Conservation (phyloP, 352 stramenopile species). For the Pythium periplocum region DNA sequence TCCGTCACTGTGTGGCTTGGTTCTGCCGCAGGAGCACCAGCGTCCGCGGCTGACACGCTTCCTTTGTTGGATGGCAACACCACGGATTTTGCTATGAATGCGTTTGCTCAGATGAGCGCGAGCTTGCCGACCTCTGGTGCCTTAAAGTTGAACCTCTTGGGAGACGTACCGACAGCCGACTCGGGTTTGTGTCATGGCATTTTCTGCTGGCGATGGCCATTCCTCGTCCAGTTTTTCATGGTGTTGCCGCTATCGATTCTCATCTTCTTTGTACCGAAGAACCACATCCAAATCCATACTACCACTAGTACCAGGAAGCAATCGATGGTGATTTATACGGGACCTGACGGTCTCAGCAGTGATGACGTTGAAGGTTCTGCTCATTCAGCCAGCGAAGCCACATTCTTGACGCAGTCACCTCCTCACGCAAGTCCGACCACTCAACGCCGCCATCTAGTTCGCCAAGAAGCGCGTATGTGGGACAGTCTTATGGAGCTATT, state of each 20-base stretch:
- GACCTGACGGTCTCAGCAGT: background rate
- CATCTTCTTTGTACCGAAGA: conserved; percentile 74
- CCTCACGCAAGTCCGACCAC: conserved; percentile 3
- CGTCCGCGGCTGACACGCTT: conserved; percentile 12
- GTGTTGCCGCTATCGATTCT: conserved; percentile 67
- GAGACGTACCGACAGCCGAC: conserved; percentile 25
- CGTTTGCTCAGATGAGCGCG: conserved; percentile 7
- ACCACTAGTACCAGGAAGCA: conserved; percentile 26
- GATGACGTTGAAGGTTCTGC: conserved; percentile 5
- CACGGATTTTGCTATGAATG: conserved; percentile 15
- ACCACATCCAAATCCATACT: conserved; percentile 55
- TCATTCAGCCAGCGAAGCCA: conserved; percentile 10
- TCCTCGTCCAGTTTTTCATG: conserved; percentile 71
- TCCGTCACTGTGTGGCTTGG: conserved; percentile 65
- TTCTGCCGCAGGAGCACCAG: conserved; percentile 8
- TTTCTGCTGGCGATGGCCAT: conserved; percentile 86
- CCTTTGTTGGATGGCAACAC: conserved; percentile 18
- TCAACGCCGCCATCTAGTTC: conserved; percentile 14
- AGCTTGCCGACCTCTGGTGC: conserved; percentile 12
- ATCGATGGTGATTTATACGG: conserved; percentile 64
- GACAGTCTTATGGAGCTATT: conserved; percentile 47
- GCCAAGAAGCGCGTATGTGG: conserved; percentile 31
- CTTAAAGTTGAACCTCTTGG: conserved; percentile 3
- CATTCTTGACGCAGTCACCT: conserved; percentile 2
- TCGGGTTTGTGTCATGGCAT: conserved; percentile 61